Evolutionary conservation across 208 protist genomes (phyloP).

Genomic region (Acanthamoeba culbertsoni): DNA sequence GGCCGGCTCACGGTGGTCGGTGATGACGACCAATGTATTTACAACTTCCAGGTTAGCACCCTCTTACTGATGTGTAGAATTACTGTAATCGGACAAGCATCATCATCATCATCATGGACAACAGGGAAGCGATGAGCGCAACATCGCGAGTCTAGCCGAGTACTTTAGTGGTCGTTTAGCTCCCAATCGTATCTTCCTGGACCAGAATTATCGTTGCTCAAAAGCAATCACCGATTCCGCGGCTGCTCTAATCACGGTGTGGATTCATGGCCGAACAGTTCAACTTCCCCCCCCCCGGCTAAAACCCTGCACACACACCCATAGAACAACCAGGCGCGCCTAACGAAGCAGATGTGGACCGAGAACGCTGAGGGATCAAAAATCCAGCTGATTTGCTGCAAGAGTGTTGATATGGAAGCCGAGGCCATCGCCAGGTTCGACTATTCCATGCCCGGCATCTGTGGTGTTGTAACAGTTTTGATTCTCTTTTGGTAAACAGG

Average conservation of each 20-base stretch:
- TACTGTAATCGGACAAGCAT: no score
- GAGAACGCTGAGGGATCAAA: not conserved
- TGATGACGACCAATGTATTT: conserved; percentile 45
- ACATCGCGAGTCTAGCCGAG: not conserved
- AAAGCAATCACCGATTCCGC: not conserved
- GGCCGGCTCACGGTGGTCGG: conserved; percentile 14
- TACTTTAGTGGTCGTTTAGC: not conserved
- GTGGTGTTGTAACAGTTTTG: not conserved
- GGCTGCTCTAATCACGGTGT: not conserved
- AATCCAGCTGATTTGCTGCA: not conserved
- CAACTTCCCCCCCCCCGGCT: not conserved
- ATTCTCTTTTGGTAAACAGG: not conserved
- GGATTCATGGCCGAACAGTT: not conserved
- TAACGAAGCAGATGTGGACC: conserved; percentile 4
- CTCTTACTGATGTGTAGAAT: not conserved
- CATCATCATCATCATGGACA: not conserved
- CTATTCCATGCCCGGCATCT: not conserved
- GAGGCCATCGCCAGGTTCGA: not conserved
- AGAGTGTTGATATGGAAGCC: not conserved
- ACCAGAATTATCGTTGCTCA: not conserved
- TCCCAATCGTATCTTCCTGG: not conserved
- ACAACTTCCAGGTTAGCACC: not conserved
- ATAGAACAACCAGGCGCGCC: not conserved
- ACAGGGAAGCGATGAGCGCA: not conserved
- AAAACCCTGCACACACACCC: not conserved